Conservation (phyloP, 345 rosid species). For the Boechera retrofracta region DNA sequence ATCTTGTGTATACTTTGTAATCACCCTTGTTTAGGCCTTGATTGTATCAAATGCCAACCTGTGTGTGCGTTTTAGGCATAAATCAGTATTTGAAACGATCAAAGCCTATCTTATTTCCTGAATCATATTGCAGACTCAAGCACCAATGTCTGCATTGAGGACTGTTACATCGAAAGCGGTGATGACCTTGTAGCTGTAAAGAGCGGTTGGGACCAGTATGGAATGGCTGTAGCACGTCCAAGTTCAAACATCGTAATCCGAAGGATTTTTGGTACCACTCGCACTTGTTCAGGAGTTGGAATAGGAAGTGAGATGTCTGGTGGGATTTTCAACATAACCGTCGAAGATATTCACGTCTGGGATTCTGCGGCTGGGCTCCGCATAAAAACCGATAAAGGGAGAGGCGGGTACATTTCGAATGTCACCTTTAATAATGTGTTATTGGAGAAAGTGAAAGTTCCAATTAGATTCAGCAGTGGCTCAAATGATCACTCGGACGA, state of each 20-base stretch:
- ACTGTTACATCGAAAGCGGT: conserved; percentile 92
- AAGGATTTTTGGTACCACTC: conserved; percentile 90
- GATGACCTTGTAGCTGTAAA: conserved; percentile 96
- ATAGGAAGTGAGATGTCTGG: conserved; percentile 99
- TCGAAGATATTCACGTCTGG: conserved; percentile 84
- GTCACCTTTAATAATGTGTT: conserved; percentile 61
- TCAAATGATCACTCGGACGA: conserved; percentile 91
- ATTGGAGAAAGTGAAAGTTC: conserved; percentile 88
- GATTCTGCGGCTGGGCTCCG: conserved; percentile 91
- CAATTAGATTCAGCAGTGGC: conserved; percentile 86
- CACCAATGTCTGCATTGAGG: conserved; percentile 89
- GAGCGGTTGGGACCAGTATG: conserved; percentile 98
- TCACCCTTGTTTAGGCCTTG: neutral
- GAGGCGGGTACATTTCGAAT: conserved; percentile 88
- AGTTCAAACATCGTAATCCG: conserved; percentile 77
- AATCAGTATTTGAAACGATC: neutral
- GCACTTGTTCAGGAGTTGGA: conserved; percentile 94
- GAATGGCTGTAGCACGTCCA: conserved; percentile 81
- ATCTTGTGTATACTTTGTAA: conserved; percentile 2
- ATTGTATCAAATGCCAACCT: neutral
- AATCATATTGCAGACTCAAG: conserved; percentile 74
- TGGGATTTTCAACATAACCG: conserved; percentile 70
- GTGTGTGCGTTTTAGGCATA: neutral
- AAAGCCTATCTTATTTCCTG: neutral
- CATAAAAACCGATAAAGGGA: conserved; percentile 84